Base-by-base conservation (phyloP, 2,329 filamentous ascomycete species). In the Alternaria gansuensis region DNA sequence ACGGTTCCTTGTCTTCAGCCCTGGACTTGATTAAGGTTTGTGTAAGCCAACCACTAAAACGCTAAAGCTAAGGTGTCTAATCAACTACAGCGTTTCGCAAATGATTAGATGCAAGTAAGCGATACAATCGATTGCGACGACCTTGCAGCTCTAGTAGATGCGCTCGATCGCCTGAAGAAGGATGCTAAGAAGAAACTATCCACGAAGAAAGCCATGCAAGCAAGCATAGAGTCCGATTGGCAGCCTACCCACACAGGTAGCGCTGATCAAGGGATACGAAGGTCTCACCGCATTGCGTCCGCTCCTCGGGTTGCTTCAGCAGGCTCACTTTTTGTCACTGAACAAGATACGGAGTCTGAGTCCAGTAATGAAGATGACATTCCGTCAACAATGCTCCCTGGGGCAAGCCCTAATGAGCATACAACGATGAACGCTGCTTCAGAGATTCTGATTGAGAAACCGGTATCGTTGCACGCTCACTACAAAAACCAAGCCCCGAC, bases 101-200 rank as follows among this genome's bases (percentile, higher is more conserved):
- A 50, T n/a, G 17, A 50, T 13, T 55, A n/a, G 52, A 29, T 55
- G 23, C 29, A 55, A 55, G 23, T 21, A n/a, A 55, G 52, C 17
- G 7, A 55, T 50, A 4, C 23, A 37, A 29, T 55, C 5, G n/a
- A 55, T 9, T 33, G 7, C 29, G 29, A 55, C 3, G 37, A 55
- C 11, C 52, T 55, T 55, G 29, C 8, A 50, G 44, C 52, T 3
- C 28, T 55, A 23, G 23, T 55, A 50, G 37, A 55, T 43, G 44
- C 52, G 37, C 52, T 55, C 14, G 23, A 50, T 33, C 37, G 44
- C 28, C 23, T 55, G 4, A 55, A 55, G 44, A 55, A 55, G 37
- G 44, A 50, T 5, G 45, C 44, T n/a, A 10, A 55, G 29, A 11
- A 55, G 52, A 50, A 50, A n/a, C 10, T 55, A 13, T 55, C 52